Evolutionary conservation across 176 grass and related monocot species (phyloP).

Genomic region (Zizania latifolia): DNA sequence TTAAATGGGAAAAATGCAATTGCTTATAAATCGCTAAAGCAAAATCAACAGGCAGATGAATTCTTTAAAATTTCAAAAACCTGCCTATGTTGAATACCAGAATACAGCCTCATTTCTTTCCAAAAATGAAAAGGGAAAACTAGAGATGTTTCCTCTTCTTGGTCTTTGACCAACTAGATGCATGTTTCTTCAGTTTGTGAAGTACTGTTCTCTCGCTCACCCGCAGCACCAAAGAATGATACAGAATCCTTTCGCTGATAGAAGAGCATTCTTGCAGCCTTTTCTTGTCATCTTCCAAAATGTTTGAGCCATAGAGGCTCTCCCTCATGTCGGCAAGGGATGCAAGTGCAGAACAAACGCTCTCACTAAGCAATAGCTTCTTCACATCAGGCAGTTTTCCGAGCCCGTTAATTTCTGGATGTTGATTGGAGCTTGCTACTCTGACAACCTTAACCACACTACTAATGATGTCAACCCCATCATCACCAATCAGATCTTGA

Average conservation of each 20-base stretch:
- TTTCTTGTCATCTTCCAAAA: constrained; percentile 41
- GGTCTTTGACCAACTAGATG: constrained; percentile 27
- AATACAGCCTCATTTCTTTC: not conserved
- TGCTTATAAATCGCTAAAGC: not conserved
- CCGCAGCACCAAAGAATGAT: constrained; percentile 72
- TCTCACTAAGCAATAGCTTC: constrained; percentile 48
- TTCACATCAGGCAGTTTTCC: constrained; percentile 50
- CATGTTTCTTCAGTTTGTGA: constrained; percentile 47
- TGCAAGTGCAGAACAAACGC: constrained; percentile 48
- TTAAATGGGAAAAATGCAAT: not conserved
- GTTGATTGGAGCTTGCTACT: constrained; percentile 27
- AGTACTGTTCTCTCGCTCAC: constrained; percentile 73
- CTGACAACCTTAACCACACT: constrained; percentile 47
- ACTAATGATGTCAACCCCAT: constrained; percentile 39
- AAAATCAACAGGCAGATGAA: not conserved
- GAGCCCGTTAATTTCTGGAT: not conserved
- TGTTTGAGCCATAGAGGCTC: constrained; percentile 50
- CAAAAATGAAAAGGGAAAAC: too few species aligned
- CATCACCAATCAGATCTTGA: constrained; percentile 25
- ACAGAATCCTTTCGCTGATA: constrained; percentile 45
- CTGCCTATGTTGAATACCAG: not conserved
- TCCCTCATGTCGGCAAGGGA: constrained; percentile 69
- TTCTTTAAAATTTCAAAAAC: not conserved
- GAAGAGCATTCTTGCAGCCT: constrained; percentile 39
- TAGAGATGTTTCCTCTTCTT: constrained; percentile 67